These are phyloP conservation scores for Tylopilus sp. DNA, from an alignment of 768 basidiomycete species.

Conservation along the genomic window DNA sequence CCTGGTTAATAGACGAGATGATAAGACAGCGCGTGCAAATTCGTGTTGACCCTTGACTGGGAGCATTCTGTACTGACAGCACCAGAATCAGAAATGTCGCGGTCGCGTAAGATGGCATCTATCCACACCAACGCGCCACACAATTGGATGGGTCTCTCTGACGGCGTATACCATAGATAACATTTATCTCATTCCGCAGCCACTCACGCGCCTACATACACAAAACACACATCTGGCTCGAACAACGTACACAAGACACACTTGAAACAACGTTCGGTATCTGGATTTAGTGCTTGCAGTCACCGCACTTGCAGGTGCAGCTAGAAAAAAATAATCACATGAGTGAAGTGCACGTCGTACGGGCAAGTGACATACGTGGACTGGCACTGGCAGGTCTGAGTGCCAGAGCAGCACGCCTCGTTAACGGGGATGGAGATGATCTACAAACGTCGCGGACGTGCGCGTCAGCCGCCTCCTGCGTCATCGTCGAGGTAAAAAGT, in stretches of 20 bases:
- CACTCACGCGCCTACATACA: background rate
- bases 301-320: background rate
- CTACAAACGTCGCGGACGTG: background rate
- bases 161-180: background rate
- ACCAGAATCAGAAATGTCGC: too few relatives aligned
- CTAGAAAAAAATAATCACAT: background rate
- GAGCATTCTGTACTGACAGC: too few relatives aligned
- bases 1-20: too few relatives aligned
- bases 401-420: background rate
- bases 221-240: background rate
- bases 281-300: background rate
- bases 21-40: too few relatives aligned
- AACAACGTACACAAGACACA: background rate
- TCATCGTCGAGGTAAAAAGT: background rate
- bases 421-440: conserved; percentile 5
- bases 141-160: background rate
- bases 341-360: background rate
- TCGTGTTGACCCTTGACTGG: too few relatives aligned
- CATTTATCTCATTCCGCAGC: background rate
- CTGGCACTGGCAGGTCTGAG: background rate
- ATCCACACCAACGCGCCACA: too few relatives aligned
- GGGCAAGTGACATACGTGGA: background rate
- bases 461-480: background rate
- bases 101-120: too few relatives aligned
- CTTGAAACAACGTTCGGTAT: background rate